Base-by-base conservation (phyloP, 2,329 filamentous ascomycete genomes). In the Raffaelea arxii region DNA sequence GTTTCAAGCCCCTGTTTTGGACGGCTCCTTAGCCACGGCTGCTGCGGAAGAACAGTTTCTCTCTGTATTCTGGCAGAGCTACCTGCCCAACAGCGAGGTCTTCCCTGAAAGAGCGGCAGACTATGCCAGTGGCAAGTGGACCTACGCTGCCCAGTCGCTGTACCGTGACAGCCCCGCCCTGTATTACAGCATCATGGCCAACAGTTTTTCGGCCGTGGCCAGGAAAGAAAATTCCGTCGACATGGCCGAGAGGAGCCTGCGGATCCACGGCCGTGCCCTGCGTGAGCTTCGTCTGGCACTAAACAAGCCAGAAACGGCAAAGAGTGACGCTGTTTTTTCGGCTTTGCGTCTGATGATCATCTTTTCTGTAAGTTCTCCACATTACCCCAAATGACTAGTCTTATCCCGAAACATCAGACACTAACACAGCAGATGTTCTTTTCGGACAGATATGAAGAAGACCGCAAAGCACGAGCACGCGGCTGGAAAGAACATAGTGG, bases 371-470 rank as follows among this genome's bases (percentile, higher is more conserved):
- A 4, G 51, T 48, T 23, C 3, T 24, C n/a, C 19, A n/a, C n/a
- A n/a, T n/a, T n/a, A n/a, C n/a, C n/a, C n/a, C n/a, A n/a, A n/a
- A n/a, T n/a, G n/a, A n/a, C n/a, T n/a, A n/a, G n/a, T n/a, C n/a
- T n/a, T n/a, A n/a, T n/a, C n/a, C n/a, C n/a, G n/a, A n/a, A n/a
- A n/a, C n/a, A n/a, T n/a, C n/a, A n/a, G n/a, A n/a, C n/a, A n/a
- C n/a, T n/a, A n/a, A n/a, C n/a, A n/a, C n/a, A n/a, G 1, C 27
- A 53, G 51, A 55, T 55, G 53, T 53, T 53, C 47, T 53, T 52
- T n/a, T 43, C 46, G 12, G 53, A 53, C 25, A 23, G 46, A 9
- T 49, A 47, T 37, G 52, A 55, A 9, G 46, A 52, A 25, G 50
- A 53, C 46, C 46, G 47, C n/a, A 42, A 25, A 21, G 53, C 53